Evolutionary conservation across 352 stramenopile genomes (phyloP).

Genomic region (Thraustochytrium striatum): DNA sequence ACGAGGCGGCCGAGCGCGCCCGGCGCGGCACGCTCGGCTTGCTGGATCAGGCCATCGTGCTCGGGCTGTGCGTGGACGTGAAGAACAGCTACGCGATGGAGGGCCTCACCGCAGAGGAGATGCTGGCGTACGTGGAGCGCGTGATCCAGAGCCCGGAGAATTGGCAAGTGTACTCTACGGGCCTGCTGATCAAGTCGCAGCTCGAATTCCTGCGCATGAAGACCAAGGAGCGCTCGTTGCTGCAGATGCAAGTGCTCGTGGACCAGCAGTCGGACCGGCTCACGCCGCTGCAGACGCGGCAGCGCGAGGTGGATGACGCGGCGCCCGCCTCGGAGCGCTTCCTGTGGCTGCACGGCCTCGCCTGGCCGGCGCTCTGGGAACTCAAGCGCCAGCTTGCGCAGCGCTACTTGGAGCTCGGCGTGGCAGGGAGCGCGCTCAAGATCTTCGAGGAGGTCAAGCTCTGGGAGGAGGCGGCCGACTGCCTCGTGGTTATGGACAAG

Average conservation of each 20-base stretch:
- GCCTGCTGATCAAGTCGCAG: constrained; percentile 81
- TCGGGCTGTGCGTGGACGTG: constrained; percentile 90
- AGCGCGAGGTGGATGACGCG: constrained; percentile 77
- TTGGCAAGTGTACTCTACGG: constrained; percentile 86
- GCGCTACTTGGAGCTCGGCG: constrained; percentile 82
- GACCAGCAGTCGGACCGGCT: constrained; percentile 89
- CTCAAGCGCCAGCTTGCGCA: constrained; percentile 86
- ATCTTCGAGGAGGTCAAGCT: constrained; percentile 89
- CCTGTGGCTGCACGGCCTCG: constrained; percentile 80
- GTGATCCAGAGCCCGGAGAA: constrained; percentile 87
- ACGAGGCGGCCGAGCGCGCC: constrained; percentile 62
- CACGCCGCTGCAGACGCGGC: constrained; percentile 77
- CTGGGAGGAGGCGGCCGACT: constrained; percentile 93
- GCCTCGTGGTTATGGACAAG: constrained; percentile 84
- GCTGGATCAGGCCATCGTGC: constrained; percentile 74
- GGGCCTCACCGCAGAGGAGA: constrained; percentile 87
- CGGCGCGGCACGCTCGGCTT: constrained; percentile 12
- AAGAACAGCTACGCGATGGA: constrained; percentile 92
- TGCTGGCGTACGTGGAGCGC: constrained; percentile 86
- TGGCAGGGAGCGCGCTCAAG: constrained; percentile 77
- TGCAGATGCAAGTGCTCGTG: constrained; percentile 92
- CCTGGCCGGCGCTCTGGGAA: constrained; percentile 85
- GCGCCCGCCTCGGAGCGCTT: constrained; percentile 81
- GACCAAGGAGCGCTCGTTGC: constrained; percentile 81
- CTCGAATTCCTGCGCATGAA: constrained; percentile 88